Percentiles rank a stretch among this genome's conserved stretches.
phyloP scores from a whole-genome alignment of 2,329 filamentous ascomycete species.

The Aurifilum marmelostoma region DNA sequence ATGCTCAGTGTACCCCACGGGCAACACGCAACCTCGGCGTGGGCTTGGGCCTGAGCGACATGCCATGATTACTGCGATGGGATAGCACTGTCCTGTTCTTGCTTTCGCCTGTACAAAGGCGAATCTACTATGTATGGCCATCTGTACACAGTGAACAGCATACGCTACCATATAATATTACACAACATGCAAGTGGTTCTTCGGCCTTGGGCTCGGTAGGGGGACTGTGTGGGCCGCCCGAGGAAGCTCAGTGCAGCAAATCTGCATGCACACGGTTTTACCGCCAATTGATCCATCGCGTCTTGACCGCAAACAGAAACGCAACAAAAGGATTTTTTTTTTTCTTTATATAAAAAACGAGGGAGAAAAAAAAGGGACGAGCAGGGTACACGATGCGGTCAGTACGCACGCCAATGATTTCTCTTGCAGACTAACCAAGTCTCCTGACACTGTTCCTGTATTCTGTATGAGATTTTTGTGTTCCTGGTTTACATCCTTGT shows the following conservation, averaged over 20 bases:
- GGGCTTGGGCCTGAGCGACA: background rate
- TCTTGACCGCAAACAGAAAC: constrained; percentile 19
- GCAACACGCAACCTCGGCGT: background rate
- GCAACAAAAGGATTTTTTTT: background rate
- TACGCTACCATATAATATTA: background rate
- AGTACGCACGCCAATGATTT: constrained; percentile 2
- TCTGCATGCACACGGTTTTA: constrained; percentile 17
- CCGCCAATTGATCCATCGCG: constrained; percentile 16
- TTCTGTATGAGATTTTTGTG: background rate
- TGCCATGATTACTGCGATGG: background rate
- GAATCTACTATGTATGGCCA: background rate
- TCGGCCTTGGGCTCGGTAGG: background rate
- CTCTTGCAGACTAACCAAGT: constrained; percentile 4
- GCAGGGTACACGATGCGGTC: constrained; percentile 20
- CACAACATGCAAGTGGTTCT: background rate
- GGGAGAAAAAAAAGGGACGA: background rate
- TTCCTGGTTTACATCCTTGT: background rate
- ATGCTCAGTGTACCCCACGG: background rate
- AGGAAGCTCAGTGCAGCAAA: constrained; percentile 8
- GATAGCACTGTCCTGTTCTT: background rate
- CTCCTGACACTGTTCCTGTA: constrained; percentile 4
- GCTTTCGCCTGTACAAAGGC: background rate
- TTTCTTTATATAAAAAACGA: background rate
- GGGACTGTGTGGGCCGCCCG: background rate
- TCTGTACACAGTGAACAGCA: background rate